A percentile compares a stretch with the other conserved stretches of the same genome.
phyloP scores from a whole-genome alignment of 768 basidiomycete species.

The Kockovaella imperatae region DNA sequence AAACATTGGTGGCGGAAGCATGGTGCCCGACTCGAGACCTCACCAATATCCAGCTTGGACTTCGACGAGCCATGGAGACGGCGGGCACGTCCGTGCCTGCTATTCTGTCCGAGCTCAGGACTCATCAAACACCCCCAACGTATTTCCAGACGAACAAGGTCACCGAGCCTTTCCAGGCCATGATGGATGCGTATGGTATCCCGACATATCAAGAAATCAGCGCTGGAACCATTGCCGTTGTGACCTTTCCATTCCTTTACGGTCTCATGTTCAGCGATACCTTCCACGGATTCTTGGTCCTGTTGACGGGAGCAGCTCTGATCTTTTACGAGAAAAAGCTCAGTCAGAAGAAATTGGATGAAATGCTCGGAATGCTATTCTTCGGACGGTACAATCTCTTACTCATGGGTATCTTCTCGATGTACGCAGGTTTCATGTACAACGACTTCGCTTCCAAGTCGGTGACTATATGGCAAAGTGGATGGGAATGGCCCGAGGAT shows the following conservation, averaged over 20 bases:
- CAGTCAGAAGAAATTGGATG: slow-evolving; percentile 64
- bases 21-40: slow-evolving; percentile 97
- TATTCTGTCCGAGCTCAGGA: slow-evolving; percentile 80
- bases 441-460: slow-evolving; percentile 98
- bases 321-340: slow-evolving; percentile 76
- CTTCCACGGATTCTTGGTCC: slow-evolving; percentile 83
- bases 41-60: slow-evolving; percentile 69
- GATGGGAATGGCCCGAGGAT: slow-evolving; percentile 68
- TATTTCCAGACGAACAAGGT: slow-evolving; percentile 93
- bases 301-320: slow-evolving; percentile 70
- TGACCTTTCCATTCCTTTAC: slow-evolving; percentile 95
- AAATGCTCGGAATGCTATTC: slow-evolving; percentile 86
- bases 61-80: slow-evolving; percentile 86
- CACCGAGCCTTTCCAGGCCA: slow-evolving; percentile 91
- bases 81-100: slow-evolving; percentile 88
- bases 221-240: slow-evolving; percentile 74
- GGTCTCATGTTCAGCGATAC: slow-evolving; percentile 99
- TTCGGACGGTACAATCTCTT: slow-evolving; percentile 98
- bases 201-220: slow-evolving; percentile 94
- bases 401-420: slow-evolving; percentile 93
- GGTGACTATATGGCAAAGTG: slow-evolving; percentile 76
- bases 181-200: slow-evolving; percentile 96
- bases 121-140: slow-evolving; percentile 86
- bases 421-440: slow-evolving; percentile 95
- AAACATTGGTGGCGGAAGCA: slow-evolving; percentile 92